Conservation (phyloP, 495 filamentous ascomycete species). For the Umbilicaria muhlenbergii region DNA sequence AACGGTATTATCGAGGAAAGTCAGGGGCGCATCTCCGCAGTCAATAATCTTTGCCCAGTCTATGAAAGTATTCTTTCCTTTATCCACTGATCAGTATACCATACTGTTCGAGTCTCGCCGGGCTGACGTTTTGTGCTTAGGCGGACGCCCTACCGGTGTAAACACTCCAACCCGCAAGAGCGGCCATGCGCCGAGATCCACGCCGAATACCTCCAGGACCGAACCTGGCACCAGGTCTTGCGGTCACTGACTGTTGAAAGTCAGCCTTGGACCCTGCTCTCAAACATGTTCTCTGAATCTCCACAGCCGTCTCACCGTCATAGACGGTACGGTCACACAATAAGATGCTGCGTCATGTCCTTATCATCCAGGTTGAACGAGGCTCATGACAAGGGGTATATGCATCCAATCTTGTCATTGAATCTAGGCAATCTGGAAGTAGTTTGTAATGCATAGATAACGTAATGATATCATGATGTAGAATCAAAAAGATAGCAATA, state of each 20-base stretch:
- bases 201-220: slow-evolving; percentile 32
- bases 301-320: too few species aligned
- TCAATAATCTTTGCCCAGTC: slow-evolving; percentile 34
- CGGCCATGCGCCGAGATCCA: slow-evolving; percentile 25
- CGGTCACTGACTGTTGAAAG: slow-evolving; percentile 23
- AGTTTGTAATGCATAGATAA: too few species aligned
- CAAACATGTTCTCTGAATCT: too few species aligned
- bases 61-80: slow-evolving; percentile 24
- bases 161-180: slow-evolving; percentile 21
- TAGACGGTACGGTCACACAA: too few species aligned
- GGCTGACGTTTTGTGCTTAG: neutral
- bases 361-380: neutral
- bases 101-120: neutral
- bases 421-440: too few species aligned
- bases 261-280: neutral
- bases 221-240: slow-evolving; percentile 32
- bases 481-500: neutral
- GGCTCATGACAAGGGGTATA: neutral
- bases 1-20: slow-evolving; percentile 34
- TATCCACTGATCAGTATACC: neutral
- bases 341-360: too few species aligned
- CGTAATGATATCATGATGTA: neutral
- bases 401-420: too few species aligned
- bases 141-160: slow-evolving; percentile 20
- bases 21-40: slow-evolving; percentile 36